Conservation (phyloP, 2,329 filamentous ascomycete species). For the Leptoxyphium fumago region DNA sequence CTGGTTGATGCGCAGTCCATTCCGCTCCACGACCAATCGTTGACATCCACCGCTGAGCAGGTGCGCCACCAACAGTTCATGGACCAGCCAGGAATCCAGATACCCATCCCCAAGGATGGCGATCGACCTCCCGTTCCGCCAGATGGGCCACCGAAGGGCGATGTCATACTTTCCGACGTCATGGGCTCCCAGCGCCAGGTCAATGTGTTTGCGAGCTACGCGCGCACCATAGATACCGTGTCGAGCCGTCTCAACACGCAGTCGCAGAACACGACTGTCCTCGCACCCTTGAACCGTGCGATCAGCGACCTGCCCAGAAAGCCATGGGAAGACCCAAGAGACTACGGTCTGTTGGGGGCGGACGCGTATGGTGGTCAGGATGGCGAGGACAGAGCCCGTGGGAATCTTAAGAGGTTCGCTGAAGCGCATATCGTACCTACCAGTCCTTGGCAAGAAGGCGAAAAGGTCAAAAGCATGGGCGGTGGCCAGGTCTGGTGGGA, state of each 20-base stretch:
- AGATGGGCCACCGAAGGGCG: constrained; percentile 8
- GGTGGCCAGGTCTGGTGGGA: constrained; percentile 76
- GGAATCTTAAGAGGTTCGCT: constrained; percentile 67
- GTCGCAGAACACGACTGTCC: constrained; percentile 59
- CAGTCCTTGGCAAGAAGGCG: constrained; percentile 59
- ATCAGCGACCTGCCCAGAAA: constrained; percentile 68
- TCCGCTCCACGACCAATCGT: neutral
- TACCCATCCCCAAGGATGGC: constrained; percentile 2
- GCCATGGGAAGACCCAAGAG: constrained; percentile 66
- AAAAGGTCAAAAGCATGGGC: constrained; percentile 52
- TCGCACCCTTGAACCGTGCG: constrained; percentile 74
- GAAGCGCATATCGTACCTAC: constrained; percentile 66
- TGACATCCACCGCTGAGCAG: neutral
- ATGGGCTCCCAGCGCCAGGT: constrained; percentile 65
- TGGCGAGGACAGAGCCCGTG: constrained; percentile 60
- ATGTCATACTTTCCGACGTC: constrained; percentile 66
- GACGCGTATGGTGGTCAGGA: constrained; percentile 61
- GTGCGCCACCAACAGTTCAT: neutral
- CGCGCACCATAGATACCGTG: constrained; percentile 58
- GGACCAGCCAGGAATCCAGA: neutral
- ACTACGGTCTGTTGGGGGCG: constrained; percentile 53
- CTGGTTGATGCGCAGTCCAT: neutral
- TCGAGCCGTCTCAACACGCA: constrained; percentile 53
- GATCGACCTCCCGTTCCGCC: constrained; percentile 3
- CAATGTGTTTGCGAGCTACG: constrained; percentile 71